Conservation (phyloP, 75 land plant species). For the Sequoiadendron giganteum region DNA sequence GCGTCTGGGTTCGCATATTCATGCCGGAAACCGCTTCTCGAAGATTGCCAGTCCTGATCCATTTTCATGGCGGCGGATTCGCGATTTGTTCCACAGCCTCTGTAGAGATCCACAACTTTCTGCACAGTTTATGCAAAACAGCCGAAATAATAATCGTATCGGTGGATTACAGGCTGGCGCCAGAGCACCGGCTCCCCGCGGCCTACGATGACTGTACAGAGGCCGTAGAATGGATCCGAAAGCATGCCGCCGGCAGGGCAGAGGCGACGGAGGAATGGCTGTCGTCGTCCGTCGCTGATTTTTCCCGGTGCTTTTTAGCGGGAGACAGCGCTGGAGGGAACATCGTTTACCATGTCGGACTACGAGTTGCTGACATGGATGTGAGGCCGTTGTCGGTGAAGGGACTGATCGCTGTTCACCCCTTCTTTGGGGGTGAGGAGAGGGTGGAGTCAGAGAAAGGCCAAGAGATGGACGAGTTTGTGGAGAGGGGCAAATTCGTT, state of each 20-base stretch:
- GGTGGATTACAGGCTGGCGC: slow-evolving; percentile 29
- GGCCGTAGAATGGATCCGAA: neutral
- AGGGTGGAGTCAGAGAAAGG: neutral
- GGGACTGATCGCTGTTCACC: slow-evolving; percentile 12
- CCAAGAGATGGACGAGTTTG: neutral
- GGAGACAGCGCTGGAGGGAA: slow-evolving; percentile 13
- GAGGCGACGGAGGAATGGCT: neutral
- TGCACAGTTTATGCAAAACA: slow-evolving; percentile 14
- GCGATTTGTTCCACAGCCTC: slow-evolving; percentile 28
- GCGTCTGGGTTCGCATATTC: slow-evolving; percentile 55
- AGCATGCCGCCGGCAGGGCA: neutral
- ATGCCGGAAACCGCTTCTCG: slow-evolving; percentile 24
- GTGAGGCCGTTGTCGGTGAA: neutral
- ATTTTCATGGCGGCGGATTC: slow-evolving; percentile 77
- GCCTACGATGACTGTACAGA: slow-evolving; percentile 33
- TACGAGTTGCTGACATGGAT: neutral
- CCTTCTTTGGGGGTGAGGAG: slow-evolving; percentile 3
- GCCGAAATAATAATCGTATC: slow-evolving; percentile 34
- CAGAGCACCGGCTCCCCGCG: slow-evolving; percentile 39
- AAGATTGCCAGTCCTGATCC: slow-evolving; percentile 49
- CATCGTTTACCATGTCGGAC: slow-evolving; percentile 7
- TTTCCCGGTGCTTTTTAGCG: neutral
- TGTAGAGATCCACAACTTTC: slow-evolving; percentile 20
- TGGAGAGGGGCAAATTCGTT: slow-evolving; percentile 15
- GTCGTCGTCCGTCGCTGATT: neutral